Base-by-base conservation (phyloP, 2,329 filamentous ascomycete species). In the Aspergillus bombycis region DNA sequence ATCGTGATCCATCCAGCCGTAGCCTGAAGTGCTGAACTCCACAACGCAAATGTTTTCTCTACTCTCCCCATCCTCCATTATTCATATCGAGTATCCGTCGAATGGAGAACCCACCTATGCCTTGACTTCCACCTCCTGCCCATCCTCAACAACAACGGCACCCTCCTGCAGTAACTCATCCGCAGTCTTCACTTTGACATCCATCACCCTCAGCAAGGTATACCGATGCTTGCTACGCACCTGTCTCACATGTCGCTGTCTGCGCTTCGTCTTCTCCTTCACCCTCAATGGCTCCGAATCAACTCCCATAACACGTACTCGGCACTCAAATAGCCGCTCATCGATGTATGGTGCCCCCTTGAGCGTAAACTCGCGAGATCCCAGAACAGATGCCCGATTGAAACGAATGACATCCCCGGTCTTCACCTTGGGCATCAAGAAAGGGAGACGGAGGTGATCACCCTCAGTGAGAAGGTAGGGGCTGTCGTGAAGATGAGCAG, bases 141-240 rank as follows among this genome's bases (percentile, higher is more conserved):
- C 65, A 54, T 72, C 71, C 61, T 74, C 71, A 50, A 78, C 74
- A 63, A 79, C 72, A 48, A 77, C 74, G 36, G 74, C 78, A 26
- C 79, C 78, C 63, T 80, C 81, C 52, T 68, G 66, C 72, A 83
- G 72, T 72, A 87, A 77, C 75, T 86, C 82, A 57, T 88, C 86
- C 64, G 84, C 66, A 30, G 79, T 81, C 78, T 83, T 86, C 6
- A 96, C 84, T 75, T 86, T 89, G 67, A 98, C 75, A 79, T 98
- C 92, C 75, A 91, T 90, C 67, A 99, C 91, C 74, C 89, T 86
- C 79, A 99, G 75, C 26, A 97, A 87, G 3, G 95, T 99, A 79
- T 91, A 97, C 73, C 87, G 85, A 76, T 96, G 92, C 86, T 99
- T 97, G 83, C 93, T 97, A 82, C 85, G 90, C 11, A 95, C 90